These are phyloP conservation scores for Leishmania martiniquensis DNA, from an alignment of 208 protist genomes.

Conservation along the genomic window DNA sequence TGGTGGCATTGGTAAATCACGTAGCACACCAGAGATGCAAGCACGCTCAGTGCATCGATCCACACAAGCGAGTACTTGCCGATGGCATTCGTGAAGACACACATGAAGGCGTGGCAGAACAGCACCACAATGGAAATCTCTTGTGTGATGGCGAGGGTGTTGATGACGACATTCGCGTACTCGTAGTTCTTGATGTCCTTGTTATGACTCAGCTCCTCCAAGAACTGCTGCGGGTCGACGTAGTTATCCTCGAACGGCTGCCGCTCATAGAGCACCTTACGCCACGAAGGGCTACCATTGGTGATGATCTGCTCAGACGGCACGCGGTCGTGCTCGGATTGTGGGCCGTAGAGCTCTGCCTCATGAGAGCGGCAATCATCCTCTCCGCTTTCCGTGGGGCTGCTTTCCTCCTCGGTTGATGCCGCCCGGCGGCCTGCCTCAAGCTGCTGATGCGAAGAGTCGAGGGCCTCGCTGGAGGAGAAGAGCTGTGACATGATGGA, in stretches of 20 bases:
- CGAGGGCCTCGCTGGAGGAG: constrained; percentile 11
- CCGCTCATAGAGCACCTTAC: constrained; percentile 83
- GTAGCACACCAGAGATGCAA: constrained; percentile 26
- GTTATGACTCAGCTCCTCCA: constrained; percentile 83
- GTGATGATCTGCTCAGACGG: constrained; percentile 9
- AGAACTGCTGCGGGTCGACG: constrained; percentile 81
- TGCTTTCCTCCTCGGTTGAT: constrained; percentile 9
- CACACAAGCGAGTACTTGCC: constrained; percentile 50
- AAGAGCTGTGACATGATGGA: constrained; percentile 7
- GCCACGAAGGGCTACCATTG: constrained; percentile 41
- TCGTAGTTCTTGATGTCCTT: constrained; percentile 75
- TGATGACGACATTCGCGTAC: constrained; percentile 77
- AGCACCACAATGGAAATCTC: constrained; percentile 89
- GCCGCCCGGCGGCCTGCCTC: constrained; percentile 1
- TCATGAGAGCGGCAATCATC: neutral
- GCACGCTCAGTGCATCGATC: constrained; percentile 51
- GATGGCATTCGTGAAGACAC: constrained; percentile 45
- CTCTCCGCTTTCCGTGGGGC: neutral
- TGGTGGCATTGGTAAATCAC: constrained; percentile 36
- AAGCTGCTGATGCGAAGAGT: constrained; percentile 16
- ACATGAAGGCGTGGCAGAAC: constrained; percentile 76
- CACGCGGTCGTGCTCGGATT: constrained; percentile 3
- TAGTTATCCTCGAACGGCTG: constrained; percentile 93
- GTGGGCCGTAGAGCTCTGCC: neutral
- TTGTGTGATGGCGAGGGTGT: constrained; percentile 85